Evolutionary conservation across 768 basidiomycete genomes (phyloP).

Genomic region (Chalciporus piperatus): DNA sequence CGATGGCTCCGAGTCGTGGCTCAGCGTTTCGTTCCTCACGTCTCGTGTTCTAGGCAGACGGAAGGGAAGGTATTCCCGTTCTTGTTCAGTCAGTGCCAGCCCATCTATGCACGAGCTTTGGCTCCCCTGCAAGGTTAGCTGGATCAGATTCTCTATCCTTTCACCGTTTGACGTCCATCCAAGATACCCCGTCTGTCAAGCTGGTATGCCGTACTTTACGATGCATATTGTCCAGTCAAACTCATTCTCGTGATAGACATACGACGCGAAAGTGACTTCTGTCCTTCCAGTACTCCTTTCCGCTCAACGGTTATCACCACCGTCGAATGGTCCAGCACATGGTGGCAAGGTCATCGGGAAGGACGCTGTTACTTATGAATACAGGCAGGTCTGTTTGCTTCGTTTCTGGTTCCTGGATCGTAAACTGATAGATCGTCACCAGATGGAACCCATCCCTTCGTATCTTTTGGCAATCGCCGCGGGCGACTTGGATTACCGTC

Average conservation of each 20-base stretch:
- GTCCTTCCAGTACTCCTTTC: slow-evolving; percentile 86
- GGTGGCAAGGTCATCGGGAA: slow-evolving; percentile 72
- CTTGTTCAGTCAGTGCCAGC: slow-evolving; percentile 91
- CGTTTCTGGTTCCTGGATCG: not conserved
- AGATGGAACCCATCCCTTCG: slow-evolving; percentile 85
- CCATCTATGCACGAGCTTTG: slow-evolving; percentile 81
- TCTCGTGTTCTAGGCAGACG: slow-evolving; percentile 56
- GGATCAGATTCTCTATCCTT: not conserved
- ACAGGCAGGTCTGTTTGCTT: slow-evolving; percentile 61
- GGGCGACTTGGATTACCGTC: slow-evolving; percentile 74
- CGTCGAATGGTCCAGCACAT: slow-evolving; percentile 65
- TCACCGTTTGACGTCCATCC: not conserved
- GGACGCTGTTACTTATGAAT: slow-evolving; percentile 71
- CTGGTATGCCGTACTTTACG: slow-evolving; percentile 46
- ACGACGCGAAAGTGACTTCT: slow-evolving; percentile 73
- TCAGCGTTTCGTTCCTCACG: not conserved
- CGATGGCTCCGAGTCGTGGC: not conserved
- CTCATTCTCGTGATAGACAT: slow-evolving; percentile 50
- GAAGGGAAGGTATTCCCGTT: slow-evolving; percentile 83
- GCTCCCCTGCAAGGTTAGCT: slow-evolving; percentile 71
- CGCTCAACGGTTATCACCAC: slow-evolving; percentile 76
- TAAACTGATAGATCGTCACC: not conserved
- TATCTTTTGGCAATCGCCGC: slow-evolving; percentile 92
- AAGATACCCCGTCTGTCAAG: slow-evolving; percentile 87
- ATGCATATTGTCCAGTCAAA: not conserved